Evolutionary conservation across 2,329 filamentous ascomycete genomes (phyloP).

Genomic region (Boeremia exigua): DNA sequence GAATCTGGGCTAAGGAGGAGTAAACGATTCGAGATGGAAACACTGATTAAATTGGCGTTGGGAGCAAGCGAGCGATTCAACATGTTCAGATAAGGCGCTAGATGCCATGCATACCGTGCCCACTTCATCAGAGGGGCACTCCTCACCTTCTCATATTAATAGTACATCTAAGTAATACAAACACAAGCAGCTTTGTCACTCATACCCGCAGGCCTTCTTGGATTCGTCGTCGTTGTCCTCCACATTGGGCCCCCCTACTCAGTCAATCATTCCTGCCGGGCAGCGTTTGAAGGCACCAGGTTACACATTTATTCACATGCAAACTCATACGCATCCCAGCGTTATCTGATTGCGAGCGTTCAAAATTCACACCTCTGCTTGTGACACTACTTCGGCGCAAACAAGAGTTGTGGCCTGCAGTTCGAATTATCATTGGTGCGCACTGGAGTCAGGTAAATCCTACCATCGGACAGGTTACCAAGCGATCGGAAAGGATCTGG

Average conservation of each 20-base stretch:
- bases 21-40: neutral
- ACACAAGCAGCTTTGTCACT: neutral
- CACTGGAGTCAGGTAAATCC: neutral
- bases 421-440: neutral
- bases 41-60: constrained; percentile 8
- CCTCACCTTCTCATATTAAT: neutral
- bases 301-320: neutral
- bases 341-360: neutral
- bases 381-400: no score
- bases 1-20: constrained; percentile 14
- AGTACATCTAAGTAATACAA: constrained; percentile 11
- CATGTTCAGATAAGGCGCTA: constrained; percentile 13
- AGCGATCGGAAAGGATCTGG: no score
- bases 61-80: constrained; percentile 17
- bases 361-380: no score
- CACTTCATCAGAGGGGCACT: constrained; percentile 10
- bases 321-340: neutral
- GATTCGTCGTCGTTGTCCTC: no score
- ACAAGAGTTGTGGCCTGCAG: no score
- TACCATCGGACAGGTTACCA: no score
- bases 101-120: constrained; percentile 11
- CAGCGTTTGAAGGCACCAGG: neutral
- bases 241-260: no score
- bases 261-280: neutral
- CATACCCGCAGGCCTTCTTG: no score